Conservation (phyloP, 2,329 filamentous ascomycete genomes). For the Pseudocercospora eumusae region DNA sequence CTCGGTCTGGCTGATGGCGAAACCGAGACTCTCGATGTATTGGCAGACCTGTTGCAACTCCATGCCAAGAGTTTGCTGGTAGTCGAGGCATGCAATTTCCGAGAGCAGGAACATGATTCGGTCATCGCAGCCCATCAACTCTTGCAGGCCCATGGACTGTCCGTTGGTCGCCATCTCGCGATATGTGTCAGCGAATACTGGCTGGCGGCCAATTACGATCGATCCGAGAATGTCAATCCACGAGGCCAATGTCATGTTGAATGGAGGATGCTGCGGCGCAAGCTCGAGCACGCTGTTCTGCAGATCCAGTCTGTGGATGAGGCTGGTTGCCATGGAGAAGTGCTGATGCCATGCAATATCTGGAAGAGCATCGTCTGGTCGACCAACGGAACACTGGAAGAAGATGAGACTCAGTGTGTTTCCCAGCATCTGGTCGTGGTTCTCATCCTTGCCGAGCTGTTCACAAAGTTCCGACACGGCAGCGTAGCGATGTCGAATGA, state of each 20-base stretch:
- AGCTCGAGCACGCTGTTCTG: slow-evolving; percentile 62
- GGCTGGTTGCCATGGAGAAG: slow-evolving; percentile 83
- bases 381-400: slow-evolving; percentile 89
- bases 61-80: slow-evolving; percentile 77
- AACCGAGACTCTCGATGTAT: slow-evolving; percentile 83
- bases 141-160: slow-evolving; percentile 71
- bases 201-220: slow-evolving; percentile 84
- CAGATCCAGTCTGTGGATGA: slow-evolving; percentile 83
- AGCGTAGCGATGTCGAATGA: slow-evolving; percentile 86
- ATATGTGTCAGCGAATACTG: slow-evolving; percentile 91
- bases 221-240: slow-evolving; percentile 98
- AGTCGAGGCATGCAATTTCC: slow-evolving; percentile 93
- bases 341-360: slow-evolving; percentile 98
- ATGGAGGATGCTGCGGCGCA: slow-evolving; percentile 64
- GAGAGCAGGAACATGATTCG: slow-evolving; percentile 97
- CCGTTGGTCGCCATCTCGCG: slow-evolving; percentile 79
- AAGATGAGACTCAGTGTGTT: slow-evolving; percentile 93
- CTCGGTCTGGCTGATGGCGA: slow-evolving; percentile 83
- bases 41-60: slow-evolving; percentile 84
- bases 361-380: slow-evolving; percentile 77
- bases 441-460: slow-evolving; percentile 73
- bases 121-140: slow-evolving; percentile 97
- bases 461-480: slow-evolving; percentile 85
- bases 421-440: slow-evolving; percentile 87
- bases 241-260: slow-evolving; percentile 90